Evolutionary conservation across 1,139 yeast genomes (phyloP).

Genomic region (Meyerozyma guilliermondii): DNA sequence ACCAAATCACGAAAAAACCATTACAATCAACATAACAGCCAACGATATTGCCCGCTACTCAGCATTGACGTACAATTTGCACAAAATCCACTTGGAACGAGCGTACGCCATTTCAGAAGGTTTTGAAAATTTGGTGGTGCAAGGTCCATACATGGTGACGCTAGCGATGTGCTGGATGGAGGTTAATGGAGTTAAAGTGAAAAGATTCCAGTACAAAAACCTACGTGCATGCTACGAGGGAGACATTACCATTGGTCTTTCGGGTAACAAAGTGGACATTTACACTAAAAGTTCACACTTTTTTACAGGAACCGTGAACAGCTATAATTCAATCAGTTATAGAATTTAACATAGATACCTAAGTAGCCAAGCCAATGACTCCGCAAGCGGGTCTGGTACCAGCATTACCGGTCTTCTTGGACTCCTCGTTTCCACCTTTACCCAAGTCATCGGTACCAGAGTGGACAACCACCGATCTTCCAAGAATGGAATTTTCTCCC

Average conservation of each 20-base stretch:
- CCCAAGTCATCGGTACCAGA: slow-evolving; percentile 95
- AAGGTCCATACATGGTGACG: slow-evolving; percentile 76
- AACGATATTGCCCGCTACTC: slow-evolving; percentile 53
- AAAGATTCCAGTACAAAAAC: slow-evolving; percentile 43
- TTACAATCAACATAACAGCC: slow-evolving; percentile 15
- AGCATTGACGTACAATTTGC: slow-evolving; percentile 74
- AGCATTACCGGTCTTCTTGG: slow-evolving; percentile 96
- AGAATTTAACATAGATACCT: slow-evolving; percentile 8
- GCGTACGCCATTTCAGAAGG: slow-evolving; percentile 49
- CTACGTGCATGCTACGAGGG: slow-evolving; percentile 35
- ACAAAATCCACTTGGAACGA: slow-evolving; percentile 70
- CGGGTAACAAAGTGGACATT: not conserved
- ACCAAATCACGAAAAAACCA: slow-evolving; percentile 6
- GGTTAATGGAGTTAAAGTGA: slow-evolving; percentile 10
- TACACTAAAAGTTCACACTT: not conserved
- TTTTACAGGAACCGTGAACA: not conserved
- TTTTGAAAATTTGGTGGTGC: slow-evolving; percentile 60
- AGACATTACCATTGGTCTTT: not conserved
- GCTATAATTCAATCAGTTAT: too few species aligned
- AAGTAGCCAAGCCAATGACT: slow-evolving; percentile 77
- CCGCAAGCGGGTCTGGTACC: slow-evolving; percentile 99
- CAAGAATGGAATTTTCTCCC: slow-evolving; percentile 83
- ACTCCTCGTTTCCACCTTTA: slow-evolving; percentile 91
- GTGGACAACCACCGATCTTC: slow-evolving; percentile 96
- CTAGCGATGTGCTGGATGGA: slow-evolving; percentile 49